Base-by-base conservation (phyloP, 208 protist species). In the Cochliopodium minus region DNA sequence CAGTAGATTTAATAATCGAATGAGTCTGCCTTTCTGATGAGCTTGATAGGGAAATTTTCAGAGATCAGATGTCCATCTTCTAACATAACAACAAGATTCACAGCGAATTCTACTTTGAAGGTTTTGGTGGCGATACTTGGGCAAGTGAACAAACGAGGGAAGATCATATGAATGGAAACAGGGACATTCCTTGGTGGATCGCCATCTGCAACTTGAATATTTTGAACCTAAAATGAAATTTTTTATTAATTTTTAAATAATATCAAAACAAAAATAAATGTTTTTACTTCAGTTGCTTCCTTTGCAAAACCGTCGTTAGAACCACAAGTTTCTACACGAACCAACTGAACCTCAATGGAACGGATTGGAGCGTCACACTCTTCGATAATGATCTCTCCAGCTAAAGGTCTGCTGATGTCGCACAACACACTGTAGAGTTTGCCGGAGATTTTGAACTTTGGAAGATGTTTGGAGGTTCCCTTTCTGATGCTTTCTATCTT, bases 121-220 rank as follows among this genome's bases (percentile, higher is more conserved):
- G 65, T 72, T 20, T 61, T 52, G 22, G 63, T 64, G 34, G 66
- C 51, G 22, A 81, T 61, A 3, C 73, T 76, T 0, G 77, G 70
- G 56, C 72, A 87, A n/a, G 78, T 86, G 61, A 86, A 88, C 17
- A 86, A 64, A 17, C 79, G 43, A 22, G 78, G 78, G 59, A 86
- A 85, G 22, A 85, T 62, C 80, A 89, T 88, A 60, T 78, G 78
- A 25, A 89, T 59, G 28, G 80, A 78, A 40, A 89, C 71, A 32
- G 61, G 51, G 5, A 82, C 46, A 28, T 61, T 65, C 32, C 65
- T 70, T n/a, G 36, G 48, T 23, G 85, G 59, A 57, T 89, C 67
- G 26, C 83, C 85, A 23, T 88, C 85, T 9, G 34, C 73, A 38
- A 81, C 43, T 64, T 86, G 81, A 50, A 88, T 83, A 66, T 78